These are phyloP conservation scores for Puccinia hordei DNA, from an alignment of 1,284 basidiomycete species.

Conservation along the genomic window DNA sequence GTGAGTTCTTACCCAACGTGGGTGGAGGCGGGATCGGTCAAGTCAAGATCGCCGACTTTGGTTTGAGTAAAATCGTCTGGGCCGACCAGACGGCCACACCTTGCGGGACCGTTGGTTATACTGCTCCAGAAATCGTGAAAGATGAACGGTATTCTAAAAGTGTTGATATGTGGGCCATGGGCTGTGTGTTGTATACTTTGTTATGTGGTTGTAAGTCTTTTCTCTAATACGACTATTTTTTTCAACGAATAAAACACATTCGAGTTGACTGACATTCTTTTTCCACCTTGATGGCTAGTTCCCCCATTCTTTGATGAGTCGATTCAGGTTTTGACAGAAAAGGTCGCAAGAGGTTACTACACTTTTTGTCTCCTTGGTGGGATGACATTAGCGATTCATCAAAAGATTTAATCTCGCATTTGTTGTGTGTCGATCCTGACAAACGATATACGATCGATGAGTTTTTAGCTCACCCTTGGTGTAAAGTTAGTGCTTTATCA, in stretches of 20 bases:
- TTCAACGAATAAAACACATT: not conserved
- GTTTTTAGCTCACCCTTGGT: constrained; percentile 96
- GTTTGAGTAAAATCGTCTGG: constrained; percentile 97
- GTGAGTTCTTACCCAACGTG: constrained; percentile 84
- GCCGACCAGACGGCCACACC: constrained; percentile 98
- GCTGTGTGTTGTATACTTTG: constrained; percentile 96
- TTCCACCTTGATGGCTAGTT: not conserved
- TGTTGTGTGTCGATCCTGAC: constrained; percentile 92
- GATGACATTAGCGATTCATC: constrained; percentile 81
- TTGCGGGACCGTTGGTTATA: constrained; percentile 98
- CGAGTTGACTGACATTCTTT: not conserved
- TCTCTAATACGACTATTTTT: not conserved
- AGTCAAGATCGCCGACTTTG: constrained; percentile 99
- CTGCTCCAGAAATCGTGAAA: constrained; percentile 98
- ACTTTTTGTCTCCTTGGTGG: constrained; percentile 99
- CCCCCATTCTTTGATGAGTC: constrained; percentile 96
- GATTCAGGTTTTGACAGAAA: constrained; percentile 96
- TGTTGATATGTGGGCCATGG: constrained; percentile 99
- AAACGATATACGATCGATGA: constrained; percentile 97
- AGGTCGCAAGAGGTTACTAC: constrained; percentile 95
- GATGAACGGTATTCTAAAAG: constrained; percentile 98
- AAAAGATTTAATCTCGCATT: constrained; percentile 91
- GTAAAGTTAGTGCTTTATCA: constrained; percentile 62
- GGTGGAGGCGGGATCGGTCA: constrained; percentile 96
- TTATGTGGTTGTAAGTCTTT: constrained; percentile 88